phyloP scores from a whole-genome alignment of 257 asterid species.

The Jacaranda copaia region DNA sequence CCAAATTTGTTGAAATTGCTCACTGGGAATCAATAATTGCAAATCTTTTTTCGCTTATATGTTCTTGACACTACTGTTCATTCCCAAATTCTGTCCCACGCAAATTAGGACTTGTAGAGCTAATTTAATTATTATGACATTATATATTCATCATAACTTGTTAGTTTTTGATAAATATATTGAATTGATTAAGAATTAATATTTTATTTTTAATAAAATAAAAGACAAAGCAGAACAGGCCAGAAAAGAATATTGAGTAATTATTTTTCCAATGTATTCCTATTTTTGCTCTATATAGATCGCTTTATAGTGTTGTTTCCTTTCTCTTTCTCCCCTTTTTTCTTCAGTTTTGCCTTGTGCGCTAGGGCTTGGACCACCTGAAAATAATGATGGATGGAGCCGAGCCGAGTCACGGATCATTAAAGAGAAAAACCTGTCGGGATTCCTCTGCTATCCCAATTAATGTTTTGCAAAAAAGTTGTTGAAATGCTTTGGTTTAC shows the following conservation, averaged over 20 bases:
- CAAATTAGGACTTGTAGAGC: neutral
- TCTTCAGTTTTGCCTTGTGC: neutral
- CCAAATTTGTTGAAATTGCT: constrained; percentile 37
- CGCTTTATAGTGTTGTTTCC: neutral
- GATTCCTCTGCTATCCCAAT: constrained; percentile 26
- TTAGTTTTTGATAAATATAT: too few relatives aligned
- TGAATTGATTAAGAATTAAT: too few relatives aligned
- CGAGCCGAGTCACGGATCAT: constrained; percentile 26
- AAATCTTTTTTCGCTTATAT: neutral
- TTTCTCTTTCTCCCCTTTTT: neutral
- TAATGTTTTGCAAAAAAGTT: constrained; percentile 32
- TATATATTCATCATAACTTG: too few relatives aligned
- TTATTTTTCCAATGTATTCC: neutral
- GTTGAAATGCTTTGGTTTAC: constrained; percentile 9
- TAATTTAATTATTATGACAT: neutral
- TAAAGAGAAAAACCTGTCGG: constrained; percentile 34
- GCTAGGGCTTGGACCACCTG: constrained; percentile 31
- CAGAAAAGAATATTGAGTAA: neutral
- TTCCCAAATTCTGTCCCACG: neutral
- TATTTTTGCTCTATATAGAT: neutral
- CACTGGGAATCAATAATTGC: constrained; percentile 28
- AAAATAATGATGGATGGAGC: constrained; percentile 33
- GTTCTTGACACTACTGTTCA: neutral
- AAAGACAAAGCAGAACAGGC: too few relatives aligned
- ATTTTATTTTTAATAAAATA: too few relatives aligned